Conservation (phyloP, 1,139 yeast species). For the Pichia cactophila region DNA sequence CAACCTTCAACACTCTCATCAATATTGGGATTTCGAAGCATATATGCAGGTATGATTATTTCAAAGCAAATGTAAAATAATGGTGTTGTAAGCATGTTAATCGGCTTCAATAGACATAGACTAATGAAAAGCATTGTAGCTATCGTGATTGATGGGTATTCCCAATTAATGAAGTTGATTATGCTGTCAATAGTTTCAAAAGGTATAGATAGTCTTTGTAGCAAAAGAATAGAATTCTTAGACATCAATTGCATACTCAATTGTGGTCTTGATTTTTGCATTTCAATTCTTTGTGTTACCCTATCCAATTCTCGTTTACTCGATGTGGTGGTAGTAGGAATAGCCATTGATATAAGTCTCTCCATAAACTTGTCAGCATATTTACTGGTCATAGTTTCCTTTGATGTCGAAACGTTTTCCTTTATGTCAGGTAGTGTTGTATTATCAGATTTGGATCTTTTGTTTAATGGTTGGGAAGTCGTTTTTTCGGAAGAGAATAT, state of each 20-base stretch:
- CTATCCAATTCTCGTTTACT: constrained; percentile 31
- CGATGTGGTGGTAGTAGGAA: constrained; percentile 51
- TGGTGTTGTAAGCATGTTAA: constrained; percentile 47
- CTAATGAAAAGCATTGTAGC: constrained; percentile 51
- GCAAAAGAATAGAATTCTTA: constrained; percentile 57
- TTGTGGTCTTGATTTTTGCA: constrained; percentile 60
- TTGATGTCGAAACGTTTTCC: not conserved
- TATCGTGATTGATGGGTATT: constrained; percentile 52
- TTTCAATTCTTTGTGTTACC: constrained; percentile 43
- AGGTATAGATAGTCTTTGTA: constrained; percentile 54
- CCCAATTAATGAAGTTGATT: constrained; percentile 55
- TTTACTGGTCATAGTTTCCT: constrained; percentile 2
- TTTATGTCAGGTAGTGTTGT: not conserved
- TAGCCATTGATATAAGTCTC: constrained; percentile 57
- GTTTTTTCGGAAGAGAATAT: not conserved
- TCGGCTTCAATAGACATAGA: constrained; percentile 56
- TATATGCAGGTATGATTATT: constrained; percentile 64
- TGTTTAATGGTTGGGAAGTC: not conserved
- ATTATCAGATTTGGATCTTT: constrained; percentile 6
- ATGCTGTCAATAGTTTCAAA: constrained; percentile 54
- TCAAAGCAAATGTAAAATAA: constrained; percentile 44
- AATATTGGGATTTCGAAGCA: constrained; percentile 35
- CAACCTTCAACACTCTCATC: constrained; percentile 30
- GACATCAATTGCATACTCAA: constrained; percentile 66
- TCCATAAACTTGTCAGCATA: constrained; percentile 67